Evolutionary conservation across 768 basidiomycete species (phyloP).

Genomic region (Amanita polypyramis): DNA sequence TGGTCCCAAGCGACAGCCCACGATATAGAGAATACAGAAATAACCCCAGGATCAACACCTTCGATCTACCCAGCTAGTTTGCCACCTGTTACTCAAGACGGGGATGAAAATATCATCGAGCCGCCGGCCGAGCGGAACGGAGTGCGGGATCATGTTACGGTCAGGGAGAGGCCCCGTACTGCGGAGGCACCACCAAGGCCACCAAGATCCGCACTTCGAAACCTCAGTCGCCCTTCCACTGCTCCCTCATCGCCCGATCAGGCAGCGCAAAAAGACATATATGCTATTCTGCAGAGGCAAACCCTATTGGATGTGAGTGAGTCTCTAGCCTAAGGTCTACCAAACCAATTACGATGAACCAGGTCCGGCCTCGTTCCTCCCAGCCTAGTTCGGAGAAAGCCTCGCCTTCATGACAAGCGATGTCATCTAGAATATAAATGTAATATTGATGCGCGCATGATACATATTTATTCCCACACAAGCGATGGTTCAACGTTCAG

Average conservation of each 20-base stretch:
- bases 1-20: background rate
- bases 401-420: too few relatives aligned
- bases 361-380: conserved; percentile 19
- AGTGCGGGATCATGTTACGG: background rate
- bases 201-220: conserved; percentile 13
- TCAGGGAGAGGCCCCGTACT: conserved; percentile 5
- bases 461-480: too few relatives aligned
- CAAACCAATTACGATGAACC: conserved; percentile 1
- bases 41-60: conserved; percentile 33
- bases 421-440: too few relatives aligned
- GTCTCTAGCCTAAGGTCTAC: background rate
- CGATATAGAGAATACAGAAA: conserved; percentile 13
- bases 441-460: too few relatives aligned
- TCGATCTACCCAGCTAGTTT: conserved; percentile 40
- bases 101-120: conserved; percentile 9
- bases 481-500: too few relatives aligned
- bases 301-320: conserved; percentile 29
- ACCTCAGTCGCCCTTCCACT: conserved; percentile 10
- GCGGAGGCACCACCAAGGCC: conserved; percentile 15
- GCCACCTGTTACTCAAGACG: conserved; percentile 25
- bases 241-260: conserved; percentile 8
- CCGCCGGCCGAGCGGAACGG: background rate
- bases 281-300: conserved; percentile 20
- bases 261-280: conserved; percentile 11
- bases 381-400: too few relatives aligned